Evolutionary conservation across 2,329 filamentous ascomycete genomes (phyloP).

Genomic region (Claviceps purpurea): DNA sequence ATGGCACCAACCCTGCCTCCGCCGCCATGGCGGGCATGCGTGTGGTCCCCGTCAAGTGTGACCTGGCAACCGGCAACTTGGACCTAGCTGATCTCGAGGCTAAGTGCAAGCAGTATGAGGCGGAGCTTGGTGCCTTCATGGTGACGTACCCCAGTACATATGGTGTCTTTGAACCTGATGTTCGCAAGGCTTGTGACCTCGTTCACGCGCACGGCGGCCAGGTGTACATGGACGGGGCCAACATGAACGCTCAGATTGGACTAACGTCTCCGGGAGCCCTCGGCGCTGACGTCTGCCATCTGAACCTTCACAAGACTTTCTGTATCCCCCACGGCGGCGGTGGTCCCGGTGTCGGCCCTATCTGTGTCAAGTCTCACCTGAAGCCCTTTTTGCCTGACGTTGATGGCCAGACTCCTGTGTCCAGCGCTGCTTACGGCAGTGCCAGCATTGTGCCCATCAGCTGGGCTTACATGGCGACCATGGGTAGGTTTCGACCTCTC

Average conservation of each 20-base stretch:
- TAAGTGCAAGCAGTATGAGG: slow-evolving; percentile 79
- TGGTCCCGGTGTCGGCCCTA: slow-evolving; percentile 84
- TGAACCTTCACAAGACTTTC: slow-evolving; percentile 98
- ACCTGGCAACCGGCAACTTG: slow-evolving; percentile 74
- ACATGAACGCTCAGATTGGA: slow-evolving; percentile 97
- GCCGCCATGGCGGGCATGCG: slow-evolving; percentile 94
- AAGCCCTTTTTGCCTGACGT: slow-evolving; percentile 46
- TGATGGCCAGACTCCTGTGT: slow-evolving; percentile 44
- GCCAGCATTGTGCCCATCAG: slow-evolving; percentile 88
- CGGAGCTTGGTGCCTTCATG: slow-evolving; percentile 86
- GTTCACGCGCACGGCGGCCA: slow-evolving; percentile 83
- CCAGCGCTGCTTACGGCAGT: slow-evolving; percentile 73
- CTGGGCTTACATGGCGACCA: slow-evolving; percentile 91
- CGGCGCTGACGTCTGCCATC: slow-evolving; percentile 89
- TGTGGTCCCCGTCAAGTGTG: slow-evolving; percentile 84
- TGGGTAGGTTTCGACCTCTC: slow-evolving; percentile 45
- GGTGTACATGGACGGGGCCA: slow-evolving; percentile 97
- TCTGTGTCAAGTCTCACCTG: slow-evolving; percentile 78
- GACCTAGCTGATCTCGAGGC: slow-evolving; percentile 73
- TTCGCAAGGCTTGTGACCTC: slow-evolving; percentile 73
- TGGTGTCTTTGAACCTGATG: slow-evolving; percentile 82
- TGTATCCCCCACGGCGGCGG: slow-evolving; percentile 95
- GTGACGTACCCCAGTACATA: slow-evolving; percentile 93
- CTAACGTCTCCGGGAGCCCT: slow-evolving; percentile 91
- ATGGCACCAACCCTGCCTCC: slow-evolving; percentile 91